Evolutionary conservation across 2,329 filamentous ascomycete genomes (phyloP).

Genomic region (Stagonosporopsis chrysanthemi): DNA sequence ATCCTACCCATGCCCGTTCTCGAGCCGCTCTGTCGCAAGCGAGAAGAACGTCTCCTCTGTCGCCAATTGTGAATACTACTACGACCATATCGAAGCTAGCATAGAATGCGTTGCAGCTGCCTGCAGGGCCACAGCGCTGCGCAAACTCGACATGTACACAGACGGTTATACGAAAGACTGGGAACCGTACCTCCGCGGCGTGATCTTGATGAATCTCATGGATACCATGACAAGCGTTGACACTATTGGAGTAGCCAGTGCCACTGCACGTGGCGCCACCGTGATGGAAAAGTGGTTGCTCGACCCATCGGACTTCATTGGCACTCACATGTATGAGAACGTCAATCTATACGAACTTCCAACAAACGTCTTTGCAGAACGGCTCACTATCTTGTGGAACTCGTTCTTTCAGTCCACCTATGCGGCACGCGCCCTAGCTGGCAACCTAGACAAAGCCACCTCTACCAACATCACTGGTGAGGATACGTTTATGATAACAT

Average conservation of each 20-base stretch:
- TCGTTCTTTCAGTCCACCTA: constrained; percentile 41
- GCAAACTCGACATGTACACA: constrained; percentile 28
- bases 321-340: constrained; percentile 14
- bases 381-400: constrained; percentile 38
- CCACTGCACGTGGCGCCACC: constrained; percentile 25
- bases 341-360: constrained; percentile 32
- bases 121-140: constrained; percentile 30
- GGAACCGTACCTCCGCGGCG: constrained; percentile 19
- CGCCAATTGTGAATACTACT: constrained; percentile 27
- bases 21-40: constrained; percentile 22
- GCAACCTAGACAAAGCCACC: constrained; percentile 30
- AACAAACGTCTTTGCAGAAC: constrained; percentile 26
- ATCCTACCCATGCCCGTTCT: constrained; percentile 30
- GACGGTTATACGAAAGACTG: constrained; percentile 24
- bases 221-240: constrained; percentile 26
- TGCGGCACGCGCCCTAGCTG: constrained; percentile 23
- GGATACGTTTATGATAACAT: constrained; percentile 14
- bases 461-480: constrained; percentile 15
- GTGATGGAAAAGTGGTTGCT: constrained; percentile 39
- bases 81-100: constrained; percentile 29
- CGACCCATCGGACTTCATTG: constrained; percentile 33
- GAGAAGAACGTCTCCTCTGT: constrained; percentile 16
- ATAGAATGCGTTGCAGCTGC: constrained; percentile 28
- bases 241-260: constrained; percentile 21
- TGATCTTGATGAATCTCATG: constrained; percentile 18